A percentile compares a stretch with the other conserved stretches of the same genome.
Conservation (phyloP, 495 filamentous ascomycete genomes). For the Podospora pseudocomata region DNA sequence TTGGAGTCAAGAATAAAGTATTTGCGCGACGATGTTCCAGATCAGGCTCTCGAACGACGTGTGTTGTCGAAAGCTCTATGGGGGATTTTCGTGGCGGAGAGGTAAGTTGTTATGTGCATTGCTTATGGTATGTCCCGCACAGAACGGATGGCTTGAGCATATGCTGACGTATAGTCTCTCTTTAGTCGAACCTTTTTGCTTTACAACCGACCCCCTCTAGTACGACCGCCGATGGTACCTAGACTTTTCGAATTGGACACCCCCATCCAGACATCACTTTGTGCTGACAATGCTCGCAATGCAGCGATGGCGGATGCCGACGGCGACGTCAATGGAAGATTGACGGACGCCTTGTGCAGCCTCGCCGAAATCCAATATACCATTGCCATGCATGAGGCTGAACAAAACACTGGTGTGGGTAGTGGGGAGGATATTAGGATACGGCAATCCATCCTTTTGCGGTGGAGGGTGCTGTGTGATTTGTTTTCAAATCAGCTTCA, state of each 20-base stretch:
- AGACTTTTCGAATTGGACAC: not conserved
- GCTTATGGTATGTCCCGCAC: not conserved
- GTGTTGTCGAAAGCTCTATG: not conserved
- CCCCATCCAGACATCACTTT: not conserved
- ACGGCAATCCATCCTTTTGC: not conserved
- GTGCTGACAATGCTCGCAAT: not conserved
- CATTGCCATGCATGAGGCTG: not conserved
- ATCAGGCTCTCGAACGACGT: not conserved
- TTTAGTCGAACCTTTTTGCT: not conserved
- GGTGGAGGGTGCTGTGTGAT: not conserved
- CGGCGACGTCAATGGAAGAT: not conserved
- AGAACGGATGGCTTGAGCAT: not conserved
- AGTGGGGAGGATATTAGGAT: not conserved
- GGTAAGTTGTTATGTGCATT: not conserved
- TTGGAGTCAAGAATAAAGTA: not conserved
- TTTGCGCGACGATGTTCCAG: not conserved
- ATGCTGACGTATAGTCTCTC: not conserved
- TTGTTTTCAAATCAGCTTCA: not conserved
- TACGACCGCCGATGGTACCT: not conserved
- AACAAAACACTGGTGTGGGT: not conserved
- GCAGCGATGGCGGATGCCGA: not conserved
- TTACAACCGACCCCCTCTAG: not conserved
- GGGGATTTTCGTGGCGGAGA: slow-evolving; percentile 3
- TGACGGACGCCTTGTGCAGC: not conserved
- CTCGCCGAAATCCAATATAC: not conserved